phyloP scores from a whole-genome alignment of 106 monocot genomes.

The Dendrobium officinale region DNA sequence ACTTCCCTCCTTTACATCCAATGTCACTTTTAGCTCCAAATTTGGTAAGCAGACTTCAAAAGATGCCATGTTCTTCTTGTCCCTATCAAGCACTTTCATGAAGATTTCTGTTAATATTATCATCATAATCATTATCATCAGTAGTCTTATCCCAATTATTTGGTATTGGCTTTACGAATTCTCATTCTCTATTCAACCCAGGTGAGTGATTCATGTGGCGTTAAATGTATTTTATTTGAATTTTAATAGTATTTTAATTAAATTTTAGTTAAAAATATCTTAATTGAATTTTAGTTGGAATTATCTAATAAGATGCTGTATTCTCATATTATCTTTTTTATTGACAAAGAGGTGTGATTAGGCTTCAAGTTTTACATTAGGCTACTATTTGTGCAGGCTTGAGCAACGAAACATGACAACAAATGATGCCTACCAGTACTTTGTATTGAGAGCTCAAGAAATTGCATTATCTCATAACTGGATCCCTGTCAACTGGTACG shows the following conservation, averaged over 20 bases:
- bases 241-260: not conserved
- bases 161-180: not conserved
- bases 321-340: not conserved
- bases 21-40: not conserved
- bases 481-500: conserved; percentile 92
- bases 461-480: conserved; percentile 67
- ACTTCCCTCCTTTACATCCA: not conserved
- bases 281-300: not conserved
- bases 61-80: conserved; percentile 2
- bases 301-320: not conserved
- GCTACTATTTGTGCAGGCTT: conserved; percentile 49
- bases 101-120: not conserved
- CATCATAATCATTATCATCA: not conserved
- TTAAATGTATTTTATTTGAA: not conserved
- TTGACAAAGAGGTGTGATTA: not conserved
- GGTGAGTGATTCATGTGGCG: not conserved
- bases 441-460: conserved; percentile 92
- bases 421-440: conserved; percentile 86
- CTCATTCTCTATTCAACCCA: not conserved
- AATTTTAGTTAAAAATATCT: not conserved
- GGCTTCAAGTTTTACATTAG: not conserved
- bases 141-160: not conserved
- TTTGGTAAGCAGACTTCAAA: not conserved
- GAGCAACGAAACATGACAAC: conserved; percentile 67
- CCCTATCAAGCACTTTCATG: not conserved